Conservation (phyloP, 345 rosid genomes). For the Salix purpurea region DNA sequence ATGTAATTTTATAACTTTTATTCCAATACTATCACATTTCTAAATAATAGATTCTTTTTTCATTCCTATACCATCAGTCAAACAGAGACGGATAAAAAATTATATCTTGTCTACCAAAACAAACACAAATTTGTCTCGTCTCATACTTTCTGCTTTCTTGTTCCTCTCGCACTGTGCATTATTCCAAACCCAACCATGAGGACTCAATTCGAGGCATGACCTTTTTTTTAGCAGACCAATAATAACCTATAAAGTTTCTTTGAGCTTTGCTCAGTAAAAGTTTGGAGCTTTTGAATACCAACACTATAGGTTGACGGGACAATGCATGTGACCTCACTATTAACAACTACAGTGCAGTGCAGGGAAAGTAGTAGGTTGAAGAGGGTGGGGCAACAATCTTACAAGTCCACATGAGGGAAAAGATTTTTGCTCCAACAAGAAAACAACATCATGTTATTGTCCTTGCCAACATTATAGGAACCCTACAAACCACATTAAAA, state of each 20-base stretch:
- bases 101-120: no score
- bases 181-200: not conserved
- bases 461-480: not conserved
- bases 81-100: no score
- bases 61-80: no score
- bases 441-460: not conserved
- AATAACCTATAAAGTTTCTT: not conserved
- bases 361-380: not conserved
- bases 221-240: not conserved
- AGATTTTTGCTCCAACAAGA: not conserved
- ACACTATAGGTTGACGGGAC: not conserved
- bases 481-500: not conserved
- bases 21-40: no score
- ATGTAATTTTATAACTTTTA: no score
- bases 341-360: not conserved
- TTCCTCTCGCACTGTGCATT: no score
- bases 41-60: no score
- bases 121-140: no score
- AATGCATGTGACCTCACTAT: constrained; percentile 7
- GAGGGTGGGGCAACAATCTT: not conserved
- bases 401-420: not conserved
- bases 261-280: not conserved
- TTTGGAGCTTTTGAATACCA: not conserved
- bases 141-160: no score
- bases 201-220: not conserved